These are phyloP conservation scores for Aphanomyces stellatus DNA, from an alignment of 352 stramenopile genomes.

Conservation along the genomic window DNA sequence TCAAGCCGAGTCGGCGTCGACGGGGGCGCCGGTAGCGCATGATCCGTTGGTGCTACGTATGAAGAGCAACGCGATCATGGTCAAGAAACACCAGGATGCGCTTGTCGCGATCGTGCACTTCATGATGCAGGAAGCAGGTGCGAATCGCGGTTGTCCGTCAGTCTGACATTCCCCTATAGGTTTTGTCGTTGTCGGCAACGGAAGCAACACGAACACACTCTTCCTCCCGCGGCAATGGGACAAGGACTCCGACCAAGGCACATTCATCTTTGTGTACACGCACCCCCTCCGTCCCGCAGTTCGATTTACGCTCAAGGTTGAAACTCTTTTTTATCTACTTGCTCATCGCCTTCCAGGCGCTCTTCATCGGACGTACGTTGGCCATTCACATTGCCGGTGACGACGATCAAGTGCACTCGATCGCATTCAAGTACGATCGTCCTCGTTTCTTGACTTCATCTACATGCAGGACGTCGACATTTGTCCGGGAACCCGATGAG, in stretches of 20 bases:
- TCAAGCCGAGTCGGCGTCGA: neutral
- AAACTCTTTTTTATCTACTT: neutral
- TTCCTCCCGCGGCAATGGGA: constrained; percentile 27
- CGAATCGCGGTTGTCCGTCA: neutral
- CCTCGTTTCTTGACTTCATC: no score
- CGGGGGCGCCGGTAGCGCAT: constrained; percentile 12
- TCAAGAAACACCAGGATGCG: constrained; percentile 45
- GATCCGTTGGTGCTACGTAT: constrained; percentile 40
- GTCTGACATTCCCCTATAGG: neutral
- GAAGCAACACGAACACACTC: constrained; percentile 26
- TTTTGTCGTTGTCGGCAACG: neutral
- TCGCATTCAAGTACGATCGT: constrained; percentile 56
- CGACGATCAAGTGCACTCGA: constrained; percentile 55
- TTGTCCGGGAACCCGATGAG: constrained; percentile 26
- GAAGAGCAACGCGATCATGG: constrained; percentile 33
- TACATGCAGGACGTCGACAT: constrained; percentile 22
- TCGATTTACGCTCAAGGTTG: constrained; percentile 59
- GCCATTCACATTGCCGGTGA: constrained; percentile 68
- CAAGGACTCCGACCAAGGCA: constrained; percentile 30
- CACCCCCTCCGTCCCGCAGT: constrained; percentile 40
- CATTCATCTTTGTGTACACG: constrained; percentile 49
- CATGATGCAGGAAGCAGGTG: constrained; percentile 63
- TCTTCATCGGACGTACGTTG: constrained; percentile 71
- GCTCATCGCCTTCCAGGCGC: constrained; percentile 28
- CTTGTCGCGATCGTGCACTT: constrained; percentile 63